Evolutionary conservation across 2,329 filamentous ascomycete genomes (phyloP), one percentile per base, ranked within the genome.

Genomic region (Coniochaeta sp.): DNA sequence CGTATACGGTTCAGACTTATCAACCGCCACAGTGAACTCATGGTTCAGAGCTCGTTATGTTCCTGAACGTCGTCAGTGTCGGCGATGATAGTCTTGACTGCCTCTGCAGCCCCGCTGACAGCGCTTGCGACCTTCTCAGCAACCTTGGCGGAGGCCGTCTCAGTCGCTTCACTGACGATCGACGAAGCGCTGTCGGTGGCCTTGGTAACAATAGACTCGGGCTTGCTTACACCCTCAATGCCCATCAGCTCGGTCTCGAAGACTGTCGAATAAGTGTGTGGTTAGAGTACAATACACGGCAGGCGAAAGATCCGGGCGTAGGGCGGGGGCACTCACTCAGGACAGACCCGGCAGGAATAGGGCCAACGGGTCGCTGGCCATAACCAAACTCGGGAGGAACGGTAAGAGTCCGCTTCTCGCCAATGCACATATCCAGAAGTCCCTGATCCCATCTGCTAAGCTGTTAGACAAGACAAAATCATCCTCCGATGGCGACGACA

Each of bases 191-290:
- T 66, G 30, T 71, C 67, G 42, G 71, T 66, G 40, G 69, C 61
- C 73, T 80, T 79, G 62, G 70, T 72, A 24, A 77, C 68, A 62
- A 80, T 79, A 17, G 73, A 71, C 64, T 81, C 78, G 60, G 79
- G 78, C 65, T 78, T 77, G 59, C 75, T 71, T 30, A 93, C 89
- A 32, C 92, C 92, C 17, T 87, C 80, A 70, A 98, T 97, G 60
- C 83, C 88, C 68, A 97, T 80, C 65, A 98, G 79, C 77, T 96
- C 91, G 54, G 93, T 96, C 79, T 96, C 91, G 71, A 98, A 97
- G 58, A 98, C 86, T 89, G 68, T 54, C 30, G 24, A 55, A 40
- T 40, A 57, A 63, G 42, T 32, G 57, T 19, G 47, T 52, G 47
- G 47, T 52, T 30, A 52, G 47, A 28, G 5, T 9, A 17, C 14